Conservation (phyloP, 2,329 filamentous ascomycete species). For the Sporothrix euskadiensis region DNA sequence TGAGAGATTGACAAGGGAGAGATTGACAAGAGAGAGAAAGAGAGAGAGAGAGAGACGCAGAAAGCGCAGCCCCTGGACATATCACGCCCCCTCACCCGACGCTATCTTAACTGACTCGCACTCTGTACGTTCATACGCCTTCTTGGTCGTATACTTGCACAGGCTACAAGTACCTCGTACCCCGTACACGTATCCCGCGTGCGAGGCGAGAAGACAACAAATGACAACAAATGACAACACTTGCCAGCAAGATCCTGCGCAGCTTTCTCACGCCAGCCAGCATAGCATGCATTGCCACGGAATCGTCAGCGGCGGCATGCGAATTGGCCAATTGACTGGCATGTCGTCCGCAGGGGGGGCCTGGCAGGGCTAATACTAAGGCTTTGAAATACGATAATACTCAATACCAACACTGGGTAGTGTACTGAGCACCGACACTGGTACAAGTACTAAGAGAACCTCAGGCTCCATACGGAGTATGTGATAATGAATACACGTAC, state of each 20-base stretch:
- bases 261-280: neutral
- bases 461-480: neutral
- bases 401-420: too few relatives aligned
- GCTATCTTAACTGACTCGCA: neutral
- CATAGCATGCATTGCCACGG: conserved; percentile 9
- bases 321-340: conserved; percentile 25
- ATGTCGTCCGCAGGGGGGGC: neutral
- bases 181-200: too few relatives aligned
- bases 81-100: neutral
- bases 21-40: neutral
- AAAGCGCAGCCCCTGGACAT: too few relatives aligned
- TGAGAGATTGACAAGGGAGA: neutral
- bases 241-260: conserved; percentile 5
- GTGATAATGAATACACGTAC: neutral
- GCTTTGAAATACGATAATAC: neutral
- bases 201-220: neutral
- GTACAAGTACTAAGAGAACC: too few relatives aligned
- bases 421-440: neutral
- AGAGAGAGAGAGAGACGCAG: neutral
- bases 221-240: neutral
- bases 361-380: neutral
- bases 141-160: too few relatives aligned
- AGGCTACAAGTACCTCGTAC: too few relatives aligned
- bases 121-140: too few relatives aligned
- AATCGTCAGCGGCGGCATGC: conserved; percentile 15